These are phyloP conservation scores for Pseudevernia furfuracea DNA, from an alignment of 495 filamentous ascomycete species.

Conservation along the genomic window DNA sequence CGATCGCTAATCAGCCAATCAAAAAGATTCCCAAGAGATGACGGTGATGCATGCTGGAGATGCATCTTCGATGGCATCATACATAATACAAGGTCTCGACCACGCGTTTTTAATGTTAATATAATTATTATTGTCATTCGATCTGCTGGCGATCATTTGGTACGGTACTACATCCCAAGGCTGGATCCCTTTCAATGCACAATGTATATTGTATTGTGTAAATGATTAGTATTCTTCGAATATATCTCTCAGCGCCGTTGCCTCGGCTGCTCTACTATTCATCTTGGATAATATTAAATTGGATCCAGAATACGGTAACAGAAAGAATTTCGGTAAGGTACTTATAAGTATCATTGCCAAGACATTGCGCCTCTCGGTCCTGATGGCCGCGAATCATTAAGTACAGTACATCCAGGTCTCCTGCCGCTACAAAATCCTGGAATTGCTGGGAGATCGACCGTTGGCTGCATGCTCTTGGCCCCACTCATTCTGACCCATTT, in stretches of 20 bases:
- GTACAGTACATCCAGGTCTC: constrained; percentile 2
- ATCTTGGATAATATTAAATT: too few species aligned
- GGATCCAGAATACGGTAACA: too few species aligned
- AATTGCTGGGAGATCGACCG: constrained; percentile 14
- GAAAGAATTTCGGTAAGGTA: too few species aligned
- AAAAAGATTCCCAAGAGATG: background rate
- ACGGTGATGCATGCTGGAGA: background rate
- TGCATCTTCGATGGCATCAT: constrained; percentile 7
- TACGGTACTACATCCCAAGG: background rate
- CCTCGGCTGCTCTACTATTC: too few species aligned
- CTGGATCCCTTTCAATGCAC: too few species aligned
- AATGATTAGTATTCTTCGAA: too few species aligned
- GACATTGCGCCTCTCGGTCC: background rate
- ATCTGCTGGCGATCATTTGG: background rate
- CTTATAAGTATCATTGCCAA: background rate
- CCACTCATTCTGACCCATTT: constrained; percentile 5
- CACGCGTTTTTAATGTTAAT: background rate
- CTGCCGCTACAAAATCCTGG: background rate
- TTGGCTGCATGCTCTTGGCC: constrained; percentile 16
- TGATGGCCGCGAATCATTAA: constrained; percentile 4
- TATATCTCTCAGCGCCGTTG: too few species aligned
- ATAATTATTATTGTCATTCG: background rate
- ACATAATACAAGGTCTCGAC: background rate
- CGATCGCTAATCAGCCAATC: background rate
- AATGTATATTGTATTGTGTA: too few species aligned